Conservation (phyloP, 2,329 filamentous ascomycete species). For the Calonectria henricotiae region DNA sequence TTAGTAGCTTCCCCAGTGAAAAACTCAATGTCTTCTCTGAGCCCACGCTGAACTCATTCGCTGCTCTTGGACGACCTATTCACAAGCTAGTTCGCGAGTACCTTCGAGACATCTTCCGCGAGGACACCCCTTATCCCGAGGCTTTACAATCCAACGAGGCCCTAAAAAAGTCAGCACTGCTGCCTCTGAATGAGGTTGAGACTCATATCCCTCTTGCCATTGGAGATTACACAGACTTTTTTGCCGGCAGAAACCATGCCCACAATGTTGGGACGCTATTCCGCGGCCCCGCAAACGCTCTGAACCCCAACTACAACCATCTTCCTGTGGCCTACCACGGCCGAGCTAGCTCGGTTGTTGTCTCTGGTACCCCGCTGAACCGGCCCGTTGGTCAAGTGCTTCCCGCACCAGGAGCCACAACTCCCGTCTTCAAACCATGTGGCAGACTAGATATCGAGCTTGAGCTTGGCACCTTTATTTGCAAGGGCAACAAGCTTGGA, state of each 20-base stretch:
- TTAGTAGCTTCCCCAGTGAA: conserved; percentile 49
- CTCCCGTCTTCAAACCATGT: conserved; percentile 73
- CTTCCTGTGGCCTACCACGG: conserved; percentile 88
- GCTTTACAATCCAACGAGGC: conserved; percentile 58
- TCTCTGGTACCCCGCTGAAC: conserved; percentile 81
- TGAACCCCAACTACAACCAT: conserved; percentile 87
- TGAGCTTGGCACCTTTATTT: conserved; percentile 83
- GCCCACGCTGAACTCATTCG: conserved; percentile 56
- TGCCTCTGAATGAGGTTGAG: conserved; percentile 64
- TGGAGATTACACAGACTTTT: conserved; percentile 90
- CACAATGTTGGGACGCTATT: conserved; percentile 80
- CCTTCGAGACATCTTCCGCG: conserved; percentile 73
- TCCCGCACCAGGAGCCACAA: conserved; percentile 60
- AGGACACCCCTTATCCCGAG: conserved; percentile 66
- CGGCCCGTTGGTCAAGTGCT: conserved; percentile 84
- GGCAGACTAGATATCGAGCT: conserved; percentile 81
- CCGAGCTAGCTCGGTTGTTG: conserved; percentile 81
- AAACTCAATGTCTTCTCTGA: conserved; percentile 52
- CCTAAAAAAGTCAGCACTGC: conserved; percentile 53
- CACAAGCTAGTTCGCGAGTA: conserved; percentile 79
- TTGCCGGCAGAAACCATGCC: conserved; percentile 84
- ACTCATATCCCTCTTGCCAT: conserved; percentile 84
- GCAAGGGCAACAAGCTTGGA: conserved; percentile 77
- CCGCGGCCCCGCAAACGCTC: conserved; percentile 79
- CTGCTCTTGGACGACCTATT: conserved; percentile 75